Percentiles rank a stretch among this genome's conserved stretches.
These are phyloP conservation scores for Hysterium pulicare DNA, from an alignment of 2,329 filamentous ascomycete species.

Conservation along the genomic window DNA sequence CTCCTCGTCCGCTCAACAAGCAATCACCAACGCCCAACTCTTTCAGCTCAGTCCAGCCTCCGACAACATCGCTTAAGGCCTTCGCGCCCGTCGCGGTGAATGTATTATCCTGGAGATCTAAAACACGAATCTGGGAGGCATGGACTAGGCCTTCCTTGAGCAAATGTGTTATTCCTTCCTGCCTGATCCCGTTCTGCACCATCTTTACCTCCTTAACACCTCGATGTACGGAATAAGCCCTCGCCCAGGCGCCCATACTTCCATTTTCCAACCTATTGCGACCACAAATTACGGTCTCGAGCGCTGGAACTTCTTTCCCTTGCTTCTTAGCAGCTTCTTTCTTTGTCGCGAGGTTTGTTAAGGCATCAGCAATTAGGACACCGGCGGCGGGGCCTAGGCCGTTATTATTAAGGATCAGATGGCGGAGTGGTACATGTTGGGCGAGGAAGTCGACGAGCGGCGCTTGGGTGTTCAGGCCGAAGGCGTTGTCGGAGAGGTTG, in stretches of 20 bases:
- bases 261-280: conserved; percentile 94
- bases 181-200: conserved; percentile 96
- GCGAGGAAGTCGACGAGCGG: conserved; percentile 90
- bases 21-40: conserved; percentile 91
- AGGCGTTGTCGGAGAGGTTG: conserved; percentile 97
- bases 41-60: conserved; percentile 69
- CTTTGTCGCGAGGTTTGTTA: conserved; percentile 76
- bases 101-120: conserved; percentile 97
- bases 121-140: conserved; percentile 64
- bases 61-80: conserved; percentile 71
- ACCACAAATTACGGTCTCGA: conserved; percentile 96
- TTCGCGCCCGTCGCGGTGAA: conserved; percentile 79
- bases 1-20: conserved; percentile 74
- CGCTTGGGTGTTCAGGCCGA: conserved; percentile 90
- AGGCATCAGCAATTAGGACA: conserved; percentile 81
- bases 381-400: conserved; percentile 90
- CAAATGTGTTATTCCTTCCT: conserved; percentile 83
- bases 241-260: conserved; percentile 93
- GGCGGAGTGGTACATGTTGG: conserved; percentile 82
- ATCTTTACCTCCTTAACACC: conserved; percentile 87
- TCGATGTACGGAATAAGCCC: conserved; percentile 75
- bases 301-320: conserved; percentile 69
- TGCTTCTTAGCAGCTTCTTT: conserved; percentile 74
- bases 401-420: conserved; percentile 97
- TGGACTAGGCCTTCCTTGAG: conserved; percentile 74